Conservation (phyloP, 768 basidiomycete genomes). For the Suillus cothurnatus region DNA sequence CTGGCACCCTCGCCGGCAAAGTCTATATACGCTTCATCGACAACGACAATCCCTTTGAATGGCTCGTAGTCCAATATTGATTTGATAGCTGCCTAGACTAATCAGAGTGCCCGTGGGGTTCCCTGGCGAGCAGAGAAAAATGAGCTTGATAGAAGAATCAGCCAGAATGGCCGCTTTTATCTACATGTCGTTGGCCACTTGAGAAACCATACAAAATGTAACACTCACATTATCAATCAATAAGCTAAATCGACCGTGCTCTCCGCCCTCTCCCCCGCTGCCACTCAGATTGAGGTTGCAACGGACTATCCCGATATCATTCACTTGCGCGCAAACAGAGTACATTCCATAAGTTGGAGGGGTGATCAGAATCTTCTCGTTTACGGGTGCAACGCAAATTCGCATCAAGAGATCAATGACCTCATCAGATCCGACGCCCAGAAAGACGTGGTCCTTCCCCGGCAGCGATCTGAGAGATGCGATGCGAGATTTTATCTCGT, state of each 20-base stretch:
- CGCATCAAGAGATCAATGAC: conserved; percentile 94
- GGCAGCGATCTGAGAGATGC: conserved; percentile 73
- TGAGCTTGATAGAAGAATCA: conserved; percentile 82
- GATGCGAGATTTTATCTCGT: conserved; percentile 74
- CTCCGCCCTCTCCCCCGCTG: conserved; percentile 71
- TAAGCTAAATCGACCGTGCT: conserved; percentile 70
- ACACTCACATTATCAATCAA: conserved; percentile 68
- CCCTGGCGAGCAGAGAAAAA: conserved; percentile 96
- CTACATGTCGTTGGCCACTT: conserved; percentile 38
- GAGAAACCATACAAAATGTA: conserved; percentile 7
- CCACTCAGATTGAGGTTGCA: conserved; percentile 67
- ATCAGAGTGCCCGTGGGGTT: conserved; percentile 94
- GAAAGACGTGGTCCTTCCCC: conserved; percentile 69
- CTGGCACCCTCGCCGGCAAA: conserved; percentile 68
- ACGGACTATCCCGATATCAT: conserved; percentile 84
- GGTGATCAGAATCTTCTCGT: conserved; percentile 83
- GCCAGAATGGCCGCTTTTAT: conserved; percentile 68
- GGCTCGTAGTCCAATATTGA: conserved; percentile 72
- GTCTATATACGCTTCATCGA: conserved; percentile 98
- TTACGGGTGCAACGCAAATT: conserved; percentile 77
- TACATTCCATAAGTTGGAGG: conserved; percentile 99
- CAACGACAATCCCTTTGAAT: conserved; percentile 90
- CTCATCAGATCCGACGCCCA: conserved; percentile 97
- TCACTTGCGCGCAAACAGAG: conserved; percentile 90
- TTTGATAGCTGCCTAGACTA: conserved; percentile 66